Evolutionary conservation across 2,329 filamentous ascomycete genomes (phyloP).

Genomic region (Elsinoe ampelina): DNA sequence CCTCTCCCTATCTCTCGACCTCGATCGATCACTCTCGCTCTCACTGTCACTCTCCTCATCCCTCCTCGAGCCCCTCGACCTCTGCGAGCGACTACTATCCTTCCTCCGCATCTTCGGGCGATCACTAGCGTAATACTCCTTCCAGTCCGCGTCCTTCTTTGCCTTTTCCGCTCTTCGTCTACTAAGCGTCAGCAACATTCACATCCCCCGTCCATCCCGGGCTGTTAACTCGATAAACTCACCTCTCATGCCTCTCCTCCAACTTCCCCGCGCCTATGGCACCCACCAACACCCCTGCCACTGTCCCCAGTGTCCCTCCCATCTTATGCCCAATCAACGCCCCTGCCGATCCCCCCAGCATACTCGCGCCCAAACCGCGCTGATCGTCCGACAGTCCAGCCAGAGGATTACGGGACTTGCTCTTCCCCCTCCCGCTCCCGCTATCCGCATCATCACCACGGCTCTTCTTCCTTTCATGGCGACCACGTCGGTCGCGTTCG

Average conservation of each 20-base stretch:
- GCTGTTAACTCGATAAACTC: neutral
- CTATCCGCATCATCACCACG: neutral
- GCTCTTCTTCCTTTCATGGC: conserved; percentile 9
- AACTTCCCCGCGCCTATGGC: conserved; percentile 8
- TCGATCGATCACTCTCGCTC: neutral
- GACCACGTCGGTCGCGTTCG: neutral
- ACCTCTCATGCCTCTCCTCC: conserved; percentile 11
- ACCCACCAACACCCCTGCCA: conserved; percentile 5
- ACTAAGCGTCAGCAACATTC: neutral
- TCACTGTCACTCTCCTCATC: neutral
- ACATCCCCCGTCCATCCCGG: neutral
- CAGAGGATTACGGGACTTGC: conserved; percentile 4
- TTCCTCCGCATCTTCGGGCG: neutral
- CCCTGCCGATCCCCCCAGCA: conserved; percentile 23
- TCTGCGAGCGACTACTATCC: neutral
- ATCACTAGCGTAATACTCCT: conserved; percentile 11
- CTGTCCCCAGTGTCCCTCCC: conserved; percentile 13
- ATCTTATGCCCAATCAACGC: conserved; percentile 23
- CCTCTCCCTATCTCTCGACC: neutral
- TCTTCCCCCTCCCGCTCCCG: neutral
- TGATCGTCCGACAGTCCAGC: conserved; percentile 20
- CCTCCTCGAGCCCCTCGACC: neutral
- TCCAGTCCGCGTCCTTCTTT: conserved; percentile 4
- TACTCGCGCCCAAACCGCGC: conserved; percentile 21
- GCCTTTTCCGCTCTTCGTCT: neutral